Evolutionary conservation across 805 yeast genomes (phyloP), one percentile per base, ranked within the genome.

Genomic region (Cyberlindnera galapagoensis): DNA sequence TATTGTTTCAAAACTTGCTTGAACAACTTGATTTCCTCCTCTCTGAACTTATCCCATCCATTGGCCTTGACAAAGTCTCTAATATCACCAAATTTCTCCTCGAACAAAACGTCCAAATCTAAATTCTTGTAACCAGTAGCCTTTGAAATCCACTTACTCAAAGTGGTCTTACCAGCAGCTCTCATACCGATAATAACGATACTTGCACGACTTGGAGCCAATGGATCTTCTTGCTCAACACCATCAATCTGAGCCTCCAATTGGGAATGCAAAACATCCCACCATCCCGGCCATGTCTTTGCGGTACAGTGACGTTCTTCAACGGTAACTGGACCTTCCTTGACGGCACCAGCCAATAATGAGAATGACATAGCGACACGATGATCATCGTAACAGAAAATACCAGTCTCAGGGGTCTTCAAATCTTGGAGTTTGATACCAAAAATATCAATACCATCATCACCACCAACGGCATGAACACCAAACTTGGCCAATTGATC

Each of bases 231-330:
- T 6, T 71, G 69, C 51, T 83, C 94, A 46, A 66, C 67, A 17
- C 98, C 98, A 48, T 76, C 81, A 22, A 92, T 57, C 9, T 58
- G 49, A 17, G 74, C 80, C 14, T 76, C 70, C 47, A 92, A 74
- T 29, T 69, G 60, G 30, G 81, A 71, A 53, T 78, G 87, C 42
- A 92, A 65, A 21, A 78, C 71, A 60, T 92, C 98, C 98, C 98
- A 92, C 98, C 98, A 92, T 23, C 97, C 97, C 14, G 98, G 98
- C 98, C 98, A 92, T 0, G 98, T 92, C 63, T 92, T 92, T 36
- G 90, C 94, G 2, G 96, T 94, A 54, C 97, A 86, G 17, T 81
- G 74, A 60, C 97, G 76, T 52, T 90, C 96, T 44, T 80, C 75
- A 38, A 92, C 76, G 42, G 76, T 64, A 1, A 82, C 90, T 1